Conservation (phyloP, 768 basidiomycete species). For the Hypholoma fasciculare region DNA sequence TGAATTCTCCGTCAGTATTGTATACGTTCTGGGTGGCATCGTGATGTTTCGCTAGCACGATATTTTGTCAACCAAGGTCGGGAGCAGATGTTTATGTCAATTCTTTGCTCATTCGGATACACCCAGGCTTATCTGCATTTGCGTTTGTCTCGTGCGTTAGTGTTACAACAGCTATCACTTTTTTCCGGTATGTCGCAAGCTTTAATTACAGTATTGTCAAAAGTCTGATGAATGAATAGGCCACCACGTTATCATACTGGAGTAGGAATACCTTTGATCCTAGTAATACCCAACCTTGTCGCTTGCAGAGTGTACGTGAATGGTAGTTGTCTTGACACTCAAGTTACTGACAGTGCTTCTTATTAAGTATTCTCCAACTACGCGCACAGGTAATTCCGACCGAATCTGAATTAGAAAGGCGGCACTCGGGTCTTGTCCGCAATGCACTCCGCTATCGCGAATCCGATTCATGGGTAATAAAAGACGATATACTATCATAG, state of each 20-base stretch:
- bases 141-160: conserved; percentile 30
- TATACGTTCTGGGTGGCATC: conserved; percentile 21
- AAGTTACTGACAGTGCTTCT: conserved; percentile 21
- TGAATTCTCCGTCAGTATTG: conserved; percentile 23
- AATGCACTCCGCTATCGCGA: conserved; percentile 12
- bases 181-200: conserved; percentile 28
- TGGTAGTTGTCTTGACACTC: not conserved
- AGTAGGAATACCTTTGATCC: conserved; percentile 35
- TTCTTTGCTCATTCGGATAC: not conserved
- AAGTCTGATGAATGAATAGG: conserved; percentile 16
- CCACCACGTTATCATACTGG: conserved; percentile 30
- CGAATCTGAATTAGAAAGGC: conserved; percentile 29
- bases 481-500: not conserved
- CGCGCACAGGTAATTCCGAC: conserved; percentile 35
- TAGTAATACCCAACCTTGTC: conserved; percentile 36
- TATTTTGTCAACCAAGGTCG: conserved; percentile 40
- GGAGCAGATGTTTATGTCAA: not conserved
- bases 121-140: conserved; percentile 33
- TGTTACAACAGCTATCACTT: conserved; percentile 26
- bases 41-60: conserved; percentile 30
- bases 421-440: conserved; percentile 28
- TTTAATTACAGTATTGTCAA: not conserved
- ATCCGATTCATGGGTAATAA: conserved; percentile 6
- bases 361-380: conserved; percentile 37
- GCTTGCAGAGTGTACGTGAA: conserved; percentile 19